A percentile compares a stretch with the other conserved stretches of the same genome.
phyloP scores from a whole-genome alignment of 2,329 filamentous ascomycete genomes.

The Diplodia seriata region DNA sequence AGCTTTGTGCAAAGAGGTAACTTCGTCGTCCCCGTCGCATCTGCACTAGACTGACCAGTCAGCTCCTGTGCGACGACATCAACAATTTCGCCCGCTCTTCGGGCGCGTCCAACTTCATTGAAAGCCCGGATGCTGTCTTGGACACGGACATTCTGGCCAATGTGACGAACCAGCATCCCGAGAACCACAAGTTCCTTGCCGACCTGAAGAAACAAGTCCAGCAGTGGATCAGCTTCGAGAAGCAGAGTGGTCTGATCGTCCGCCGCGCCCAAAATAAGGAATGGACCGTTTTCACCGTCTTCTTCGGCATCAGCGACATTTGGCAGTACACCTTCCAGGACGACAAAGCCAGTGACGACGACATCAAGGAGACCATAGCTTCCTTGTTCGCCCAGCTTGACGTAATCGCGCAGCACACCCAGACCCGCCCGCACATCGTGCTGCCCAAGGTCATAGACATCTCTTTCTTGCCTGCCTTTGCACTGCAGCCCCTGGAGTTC shows the following conservation, averaged over 20 bases:
- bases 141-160: slow-evolving; percentile 44
- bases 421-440: slow-evolving; percentile 39
- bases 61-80: slow-evolving; percentile 47
- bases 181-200: slow-evolving; percentile 36
- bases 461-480: slow-evolving; percentile 47
- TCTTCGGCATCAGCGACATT: slow-evolving; percentile 49
- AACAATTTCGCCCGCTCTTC: slow-evolving; percentile 48
- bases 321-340: slow-evolving; percentile 44
- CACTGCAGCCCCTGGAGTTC: slow-evolving; percentile 39
- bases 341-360: slow-evolving; percentile 40
- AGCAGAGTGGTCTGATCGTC: slow-evolving; percentile 39
- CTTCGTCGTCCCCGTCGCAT: slow-evolving; percentile 20
- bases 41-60: slow-evolving; percentile 7
- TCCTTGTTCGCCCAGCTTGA: slow-evolving; percentile 46
- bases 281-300: slow-evolving; percentile 47
- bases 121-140: slow-evolving; percentile 41
- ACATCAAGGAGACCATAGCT: slow-evolving; percentile 45
- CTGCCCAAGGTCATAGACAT: slow-evolving; percentile 45
- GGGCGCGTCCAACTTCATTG: slow-evolving; percentile 35
- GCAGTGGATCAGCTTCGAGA: slow-evolving; percentile 44
- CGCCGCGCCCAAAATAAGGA: slow-evolving; percentile 38
- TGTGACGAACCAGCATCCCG: slow-evolving; percentile 37
- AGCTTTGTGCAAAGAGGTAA: slow-evolving; percentile 47
- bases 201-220: slow-evolving; percentile 49
- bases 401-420: slow-evolving; percentile 42